Conservation (phyloP, 1,284 basidiomycete species). For the Apiotrichum gamsii region DNA sequence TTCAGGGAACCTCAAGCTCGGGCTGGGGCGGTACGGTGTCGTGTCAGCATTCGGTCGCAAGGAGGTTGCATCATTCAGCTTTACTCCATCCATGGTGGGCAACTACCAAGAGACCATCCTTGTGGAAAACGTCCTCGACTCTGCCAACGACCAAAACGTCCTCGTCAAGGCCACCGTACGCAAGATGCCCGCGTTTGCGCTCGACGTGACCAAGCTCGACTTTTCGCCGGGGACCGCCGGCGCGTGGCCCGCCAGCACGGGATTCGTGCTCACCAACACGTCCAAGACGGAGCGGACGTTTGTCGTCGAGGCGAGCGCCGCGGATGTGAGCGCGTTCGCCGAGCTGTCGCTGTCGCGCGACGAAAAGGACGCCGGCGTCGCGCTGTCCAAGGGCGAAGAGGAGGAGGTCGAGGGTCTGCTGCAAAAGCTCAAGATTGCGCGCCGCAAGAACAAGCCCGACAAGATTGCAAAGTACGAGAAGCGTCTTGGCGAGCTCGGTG, state of each 20-base stretch:
- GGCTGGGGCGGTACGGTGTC: constrained; percentile 50
- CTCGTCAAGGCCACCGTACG: constrained; percentile 50
- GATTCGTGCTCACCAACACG: constrained; percentile 49
- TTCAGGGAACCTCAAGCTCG: constrained; percentile 51
- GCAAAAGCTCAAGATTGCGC: constrained; percentile 53
- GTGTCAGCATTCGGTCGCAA: constrained; percentile 51
- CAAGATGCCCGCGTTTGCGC: constrained; percentile 49
- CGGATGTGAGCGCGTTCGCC: constrained; percentile 6
- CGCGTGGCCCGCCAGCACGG: constrained; percentile 25
- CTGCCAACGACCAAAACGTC: constrained; percentile 49
- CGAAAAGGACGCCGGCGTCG: constrained; percentile 39
- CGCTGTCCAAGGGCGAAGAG: constrained; percentile 49
- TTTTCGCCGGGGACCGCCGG: constrained; percentile 16
- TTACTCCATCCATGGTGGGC: constrained; percentile 49
- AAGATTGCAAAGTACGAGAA: constrained; percentile 52
- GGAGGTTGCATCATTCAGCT: constrained; percentile 48
- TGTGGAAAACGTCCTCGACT: constrained; percentile 51
- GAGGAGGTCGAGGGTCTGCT: constrained; percentile 51
- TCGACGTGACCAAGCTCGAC: constrained; percentile 39
- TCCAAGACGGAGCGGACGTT: constrained; percentile 49
- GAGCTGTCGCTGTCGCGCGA: constrained; percentile 31
- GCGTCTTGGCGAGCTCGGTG: constrained; percentile 47
- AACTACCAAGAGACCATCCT: constrained; percentile 50
- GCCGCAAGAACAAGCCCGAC: constrained; percentile 50
- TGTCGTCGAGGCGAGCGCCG: constrained; percentile 35